These are phyloP conservation scores for Mrakia gelida DNA, from an alignment of 768 basidiomycete genomes.

Conservation along the genomic window DNA sequence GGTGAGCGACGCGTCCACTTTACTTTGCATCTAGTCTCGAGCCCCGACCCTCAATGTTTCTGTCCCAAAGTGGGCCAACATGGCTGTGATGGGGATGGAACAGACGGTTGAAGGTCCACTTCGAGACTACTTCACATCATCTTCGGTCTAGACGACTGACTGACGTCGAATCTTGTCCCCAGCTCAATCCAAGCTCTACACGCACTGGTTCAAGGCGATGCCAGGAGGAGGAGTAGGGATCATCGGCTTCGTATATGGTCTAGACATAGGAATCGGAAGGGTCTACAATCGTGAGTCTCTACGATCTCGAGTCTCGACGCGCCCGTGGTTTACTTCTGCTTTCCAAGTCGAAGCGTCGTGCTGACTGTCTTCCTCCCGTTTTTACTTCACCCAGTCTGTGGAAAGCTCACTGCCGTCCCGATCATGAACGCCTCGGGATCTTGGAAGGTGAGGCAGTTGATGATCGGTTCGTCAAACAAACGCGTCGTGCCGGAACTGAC, in stretches of 20 bases:
- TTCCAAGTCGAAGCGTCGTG: not conserved
- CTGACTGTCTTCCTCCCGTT: not conserved
- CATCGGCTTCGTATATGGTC: conserved; percentile 37
- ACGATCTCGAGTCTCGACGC: too few relatives aligned
- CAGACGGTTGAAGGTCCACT: too few relatives aligned
- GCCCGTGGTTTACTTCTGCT: not conserved
- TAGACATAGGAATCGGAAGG: conserved; percentile 41
- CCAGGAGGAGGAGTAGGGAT: not conserved
- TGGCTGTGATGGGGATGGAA: too few relatives aligned
- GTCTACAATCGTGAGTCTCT: conserved; percentile 34
- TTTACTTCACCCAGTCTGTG: conserved; percentile 16
- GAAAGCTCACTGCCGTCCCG: conserved; percentile 39
- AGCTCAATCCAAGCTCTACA: conserved; percentile 38
- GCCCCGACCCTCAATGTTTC: too few relatives aligned
- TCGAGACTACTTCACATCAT: not conserved
- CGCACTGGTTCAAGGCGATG: conserved; percentile 40
- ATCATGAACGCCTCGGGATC: conserved; percentile 40
- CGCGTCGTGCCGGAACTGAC: not conserved
- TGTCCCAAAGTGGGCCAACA: too few relatives aligned
- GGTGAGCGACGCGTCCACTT: conserved; percentile 31
- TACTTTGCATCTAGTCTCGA: too few relatives aligned
- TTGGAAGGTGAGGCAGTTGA: conserved; percentile 42
- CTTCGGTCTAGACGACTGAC: not conserved
- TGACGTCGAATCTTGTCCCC: not conserved
- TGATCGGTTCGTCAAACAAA: not conserved